Evolutionary conservation across 306 rosid genomes (phyloP).

Genomic region (Rosa multiflora): DNA sequence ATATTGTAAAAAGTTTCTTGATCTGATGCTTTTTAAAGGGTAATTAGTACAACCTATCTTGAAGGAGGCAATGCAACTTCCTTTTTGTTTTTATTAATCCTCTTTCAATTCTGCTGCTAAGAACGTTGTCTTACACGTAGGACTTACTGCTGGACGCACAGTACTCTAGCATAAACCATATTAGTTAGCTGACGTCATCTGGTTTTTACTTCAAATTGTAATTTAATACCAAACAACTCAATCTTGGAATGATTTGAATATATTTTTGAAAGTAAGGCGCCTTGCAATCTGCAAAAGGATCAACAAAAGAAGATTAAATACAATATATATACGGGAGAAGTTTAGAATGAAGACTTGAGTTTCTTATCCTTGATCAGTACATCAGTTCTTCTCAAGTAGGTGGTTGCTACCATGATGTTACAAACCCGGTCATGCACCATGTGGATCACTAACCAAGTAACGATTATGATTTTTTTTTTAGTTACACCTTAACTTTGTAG

Average conservation of each 20-base stretch:
- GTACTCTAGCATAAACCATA: neutral
- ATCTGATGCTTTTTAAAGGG: neutral
- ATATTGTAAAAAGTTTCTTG: too few species aligned
- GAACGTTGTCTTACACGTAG: constrained; percentile 15
- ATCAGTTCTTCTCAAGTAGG: too few species aligned
- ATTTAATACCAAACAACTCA: neutral
- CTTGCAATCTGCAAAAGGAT: neutral
- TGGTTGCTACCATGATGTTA: too few species aligned
- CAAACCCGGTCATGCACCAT: too few species aligned
- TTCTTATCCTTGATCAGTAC: too few species aligned
- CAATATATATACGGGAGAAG: too few species aligned
- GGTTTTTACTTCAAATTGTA: neutral
- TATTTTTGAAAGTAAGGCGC: neutral
- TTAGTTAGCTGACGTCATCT: constrained; percentile 4
- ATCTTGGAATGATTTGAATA: neutral
- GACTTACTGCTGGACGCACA: constrained; percentile 14
- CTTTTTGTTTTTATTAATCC: neutral
- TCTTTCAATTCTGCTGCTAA: neutral
- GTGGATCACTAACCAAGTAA: too few species aligned
- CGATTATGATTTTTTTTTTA: too few species aligned
- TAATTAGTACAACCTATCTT: neutral
- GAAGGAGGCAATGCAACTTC: neutral
- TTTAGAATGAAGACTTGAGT: too few species aligned
- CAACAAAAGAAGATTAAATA: too few species aligned
- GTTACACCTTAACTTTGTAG: too few species aligned